Base-by-base conservation (phyloP, 2,329 filamentous ascomycete species). In the Zalaria obscura region DNA sequence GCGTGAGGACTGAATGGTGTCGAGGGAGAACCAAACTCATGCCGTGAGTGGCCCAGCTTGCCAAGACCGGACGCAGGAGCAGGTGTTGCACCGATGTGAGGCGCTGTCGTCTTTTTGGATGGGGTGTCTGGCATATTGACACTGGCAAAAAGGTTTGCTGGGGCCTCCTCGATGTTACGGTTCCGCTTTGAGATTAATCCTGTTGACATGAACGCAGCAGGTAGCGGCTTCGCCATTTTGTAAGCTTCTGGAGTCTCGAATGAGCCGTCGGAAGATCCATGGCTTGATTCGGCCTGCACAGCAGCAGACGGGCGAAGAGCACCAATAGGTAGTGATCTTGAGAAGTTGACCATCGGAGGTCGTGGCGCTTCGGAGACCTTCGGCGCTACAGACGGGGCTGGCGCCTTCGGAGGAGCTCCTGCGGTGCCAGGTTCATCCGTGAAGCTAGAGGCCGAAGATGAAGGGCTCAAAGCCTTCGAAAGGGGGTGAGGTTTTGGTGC, bases 101-200 rank as follows among this genome's bases (percentile, higher is more conserved):
- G 82, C 70, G 63, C 88, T 76, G 43, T 80, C 65, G 82, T 79
- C 56, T 91, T 87, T 67, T 96, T 98, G 63, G 91, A 96, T 1
- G 91, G 91, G 1, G 91, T 98, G 56, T 96, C 91, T 1, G 91
- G 89, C 70, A 93, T 88, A 27, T 75, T 66, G 55, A 80, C 78
- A 60, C 71, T 72, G 27, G 64, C 64, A 25, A 66, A 67, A 32
- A 66, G 61, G 40, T 59, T 62, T 49, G 65, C 62, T 55, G 67
- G 63, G 48, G 59, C 73, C 40, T 85, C 74, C 50, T 95, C 85
- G 0, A 80, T 75, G 57, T 68, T 65, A 43, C 84, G 80, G 55
- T 91, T 93, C 60, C 93, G 84, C 65, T 98, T 98, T 7, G 91
- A 95, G 41, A 98, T 81, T 27, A 98, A 68, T 1, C 89, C 88